Evolutionary conservation across 192 early-diverging fungal species (phyloP), one percentile per base, ranked within the genome.

Genomic region (Thoreauomyces humboldtii): DNA sequence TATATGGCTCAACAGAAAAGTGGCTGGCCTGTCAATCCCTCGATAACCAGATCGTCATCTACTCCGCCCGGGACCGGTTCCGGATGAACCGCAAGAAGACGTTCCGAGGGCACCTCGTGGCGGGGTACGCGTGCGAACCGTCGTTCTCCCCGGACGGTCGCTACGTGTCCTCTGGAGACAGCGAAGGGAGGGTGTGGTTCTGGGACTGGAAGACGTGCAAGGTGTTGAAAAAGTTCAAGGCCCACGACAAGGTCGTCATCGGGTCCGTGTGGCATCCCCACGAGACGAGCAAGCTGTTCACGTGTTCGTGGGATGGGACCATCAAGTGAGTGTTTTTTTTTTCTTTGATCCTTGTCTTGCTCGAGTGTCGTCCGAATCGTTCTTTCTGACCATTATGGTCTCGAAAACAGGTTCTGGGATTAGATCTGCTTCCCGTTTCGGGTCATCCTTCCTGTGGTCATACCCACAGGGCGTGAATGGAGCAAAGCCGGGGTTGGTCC

Each of bases 171-270:
- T 88, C 84, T 3, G 97, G 97, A 45, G 97, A 99, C 65, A 83
- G 90, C 0, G 92, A 95, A 76, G 97, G 97, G 7, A 81, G 82
- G 60, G 78, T 97, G 38, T 96, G 89, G 87, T 88, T 91, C 78
- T 99, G 97, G 97, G 94, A 98, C 70, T 99, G 92, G 92, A 95
- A 96, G 75, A 85, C 92, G 21, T 85, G 87, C 62, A 88, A 89
- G 52, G 80, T 95, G 0, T 71, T 90, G 58, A 89, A 87, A 17
- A 93, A 91, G 71, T 90, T 92, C 72, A 92, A 95, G 68, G 92
- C 91, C 0, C 97, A 99, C 71, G 86, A 92, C 59, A 83, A 86
- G 59, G 95, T 97, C 4, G 83, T 96, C 17, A 96, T 95, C 58
- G 84, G 86, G 42, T 86, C 84, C 22, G 90, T 88, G n/a, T 99